These are phyloP conservation scores for Pyrus communis DNA, from an alignment of 306 rosid species.

Conservation along the genomic window DNA sequence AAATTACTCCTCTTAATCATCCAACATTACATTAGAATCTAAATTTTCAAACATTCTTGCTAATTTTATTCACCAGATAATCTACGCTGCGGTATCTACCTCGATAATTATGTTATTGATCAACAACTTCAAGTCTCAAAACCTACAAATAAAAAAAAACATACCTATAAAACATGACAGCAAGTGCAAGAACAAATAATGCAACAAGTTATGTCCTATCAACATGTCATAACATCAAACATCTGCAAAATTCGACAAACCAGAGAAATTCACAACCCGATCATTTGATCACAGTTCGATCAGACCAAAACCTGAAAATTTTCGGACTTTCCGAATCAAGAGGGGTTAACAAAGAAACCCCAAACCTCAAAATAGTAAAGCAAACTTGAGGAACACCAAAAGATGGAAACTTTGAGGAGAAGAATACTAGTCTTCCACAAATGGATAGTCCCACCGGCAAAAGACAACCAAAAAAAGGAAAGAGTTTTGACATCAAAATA, in stretches of 20 bases:
- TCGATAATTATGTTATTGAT: slow-evolving; percentile 27
- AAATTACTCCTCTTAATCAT: slow-evolving; percentile 28
- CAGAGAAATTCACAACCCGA: slow-evolving; percentile 24
- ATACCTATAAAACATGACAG: slow-evolving; percentile 54
- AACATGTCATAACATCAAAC: slow-evolving; percentile 5
- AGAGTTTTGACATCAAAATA: slow-evolving; percentile 28
- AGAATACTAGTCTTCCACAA: slow-evolving; percentile 42
- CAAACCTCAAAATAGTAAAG: slow-evolving; percentile 4
- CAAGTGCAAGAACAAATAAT: slow-evolving; percentile 20
- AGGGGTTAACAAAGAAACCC: slow-evolving; percentile 14
- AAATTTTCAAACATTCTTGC: slow-evolving; percentile 14
- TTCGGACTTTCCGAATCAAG: slow-evolving; percentile 24
- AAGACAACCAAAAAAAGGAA: slow-evolving; percentile 34
- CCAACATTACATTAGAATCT: slow-evolving; percentile 31
- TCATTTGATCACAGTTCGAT: slow-evolving; percentile 12
- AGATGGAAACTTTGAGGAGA: slow-evolving; percentile 41
- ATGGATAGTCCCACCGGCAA: slow-evolving; percentile 61
- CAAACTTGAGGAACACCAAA: slow-evolving; percentile 10
- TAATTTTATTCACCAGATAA: not conserved
- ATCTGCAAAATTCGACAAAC: not conserved
- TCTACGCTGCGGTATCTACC: slow-evolving; percentile 24
- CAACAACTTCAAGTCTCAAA: slow-evolving; percentile 80
- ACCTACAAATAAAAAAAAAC: slow-evolving; percentile 62
- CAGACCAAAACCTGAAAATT: slow-evolving; percentile 1
- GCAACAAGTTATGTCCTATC: slow-evolving; percentile 22